Base-by-base conservation (phyloP, 169 alveolate genomes). In the Eimeria falciformis region DNA sequence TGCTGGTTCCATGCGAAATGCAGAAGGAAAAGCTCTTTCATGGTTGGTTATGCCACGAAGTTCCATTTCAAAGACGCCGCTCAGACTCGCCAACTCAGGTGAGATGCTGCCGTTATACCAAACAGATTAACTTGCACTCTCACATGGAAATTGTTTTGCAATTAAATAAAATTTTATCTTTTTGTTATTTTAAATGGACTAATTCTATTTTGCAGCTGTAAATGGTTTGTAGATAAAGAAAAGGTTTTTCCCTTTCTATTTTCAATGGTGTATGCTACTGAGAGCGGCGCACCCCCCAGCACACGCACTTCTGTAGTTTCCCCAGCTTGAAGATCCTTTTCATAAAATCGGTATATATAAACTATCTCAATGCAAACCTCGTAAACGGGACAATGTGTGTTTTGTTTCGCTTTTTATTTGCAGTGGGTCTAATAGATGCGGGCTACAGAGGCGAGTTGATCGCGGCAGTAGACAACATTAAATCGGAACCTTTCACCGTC, bases 391-490 rank as follows among this genome's bases (percentile, higher is more conserved):
- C 40, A 33, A 33, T 62, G 18, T 1, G 0, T 69, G 73, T 27
- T 11, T 14, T 27, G 23, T 25, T 12, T 11, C 9, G 27, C 21
- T 3, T 55, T 78, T 1, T 58, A 14, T 14, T 21, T 66, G 23
- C 94, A 94, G 97, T 97, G 33, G 98, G 98, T 9, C 89, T 97
- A 56, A 97, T 97, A 55, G 98, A 97, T 91, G 97, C 98, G 78
- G 98, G 98, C 12, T 97, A 97, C 82, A 94, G 99, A 71, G 99
- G 99, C 9, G 98, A 97, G 92, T 53, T 97, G 25, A 91, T 96
- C 23, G 96, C 97, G 9, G 96, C 98, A 21, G 96, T 97, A 25
- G 99, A 97, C 93, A 97, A 97, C 94, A 97, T 97, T 78, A 97
- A 97, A 86, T 89, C 94, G 37, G 95, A 91, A 79, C 97, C 95